phyloP scores from a whole-genome alignment of 179 eudicot species.

The Beta corolliflora region DNA sequence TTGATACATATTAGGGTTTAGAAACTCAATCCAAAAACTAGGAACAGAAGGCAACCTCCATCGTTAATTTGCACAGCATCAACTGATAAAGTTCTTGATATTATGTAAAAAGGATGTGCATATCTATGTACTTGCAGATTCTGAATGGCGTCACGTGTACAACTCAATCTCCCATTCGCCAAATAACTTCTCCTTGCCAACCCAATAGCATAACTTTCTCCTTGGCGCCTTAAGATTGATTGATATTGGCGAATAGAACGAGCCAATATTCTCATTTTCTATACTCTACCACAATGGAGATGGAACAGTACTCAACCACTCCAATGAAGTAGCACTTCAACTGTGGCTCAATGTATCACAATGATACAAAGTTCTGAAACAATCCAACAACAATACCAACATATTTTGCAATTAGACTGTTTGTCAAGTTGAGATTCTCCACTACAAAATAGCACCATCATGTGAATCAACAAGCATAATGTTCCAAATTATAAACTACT shows the following conservation, averaged over 20 bases:
- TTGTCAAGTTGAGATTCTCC: neutral
- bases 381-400: slow-evolving; percentile 8
- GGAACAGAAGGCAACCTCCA: slow-evolving; percentile 39
- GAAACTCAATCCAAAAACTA: neutral
- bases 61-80: slow-evolving; percentile 39
- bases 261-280: slow-evolving; percentile 53
- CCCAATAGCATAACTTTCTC: slow-evolving; percentile 27
- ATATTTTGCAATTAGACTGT: slow-evolving; percentile 14
- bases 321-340: slow-evolving; percentile 25
- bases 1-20: neutral
- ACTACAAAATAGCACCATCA: neutral
- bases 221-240: slow-evolving; percentile 41
- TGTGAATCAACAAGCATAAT: neutral
- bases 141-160: slow-evolving; percentile 20
- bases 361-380: slow-evolving; percentile 29
- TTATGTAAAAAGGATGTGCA: slow-evolving; percentile 27
- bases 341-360: slow-evolving; percentile 30
- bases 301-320: slow-evolving; percentile 23
- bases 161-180: slow-evolving; percentile 27
- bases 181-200: slow-evolving; percentile 34
- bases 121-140: slow-evolving; percentile 23
- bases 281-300: slow-evolving; percentile 12
- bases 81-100: slow-evolving; percentile 42
- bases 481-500: neutral
- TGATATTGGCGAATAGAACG: slow-evolving; percentile 40